phyloP scores from a whole-genome alignment of 192 early-diverging fungal species.

The Chytriomyces hyalinus region DNA sequence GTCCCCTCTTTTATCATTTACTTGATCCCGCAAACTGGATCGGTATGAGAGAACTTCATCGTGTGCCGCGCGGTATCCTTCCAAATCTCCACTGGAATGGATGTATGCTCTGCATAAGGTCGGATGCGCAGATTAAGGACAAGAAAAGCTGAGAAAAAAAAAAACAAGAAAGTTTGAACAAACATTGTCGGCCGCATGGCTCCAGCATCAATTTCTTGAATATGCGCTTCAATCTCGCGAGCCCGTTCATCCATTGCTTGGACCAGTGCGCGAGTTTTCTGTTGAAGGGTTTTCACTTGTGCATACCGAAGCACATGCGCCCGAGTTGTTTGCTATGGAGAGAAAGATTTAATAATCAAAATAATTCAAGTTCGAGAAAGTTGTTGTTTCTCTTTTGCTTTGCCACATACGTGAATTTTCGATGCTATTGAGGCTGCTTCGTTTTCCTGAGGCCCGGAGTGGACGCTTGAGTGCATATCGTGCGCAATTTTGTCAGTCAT shows the following conservation, averaged over 20 bases:
- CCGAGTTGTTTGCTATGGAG: neutral
- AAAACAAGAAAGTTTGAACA: too few species aligned
- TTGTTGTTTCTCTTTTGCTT: neutral
- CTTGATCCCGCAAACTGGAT: neutral
- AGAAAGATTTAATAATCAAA: neutral
- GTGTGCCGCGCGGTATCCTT: neutral
- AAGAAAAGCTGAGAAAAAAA: neutral
- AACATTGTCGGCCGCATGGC: neutral
- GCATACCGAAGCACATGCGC: slow-evolving; percentile 11
- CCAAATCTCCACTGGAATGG: neutral
- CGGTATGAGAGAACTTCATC: neutral
- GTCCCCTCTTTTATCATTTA: neutral
- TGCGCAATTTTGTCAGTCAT: too few species aligned
- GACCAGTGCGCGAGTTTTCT: neutral
- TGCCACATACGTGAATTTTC: neutral
- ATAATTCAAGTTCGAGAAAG: neutral
- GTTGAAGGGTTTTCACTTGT: slow-evolving; percentile 11
- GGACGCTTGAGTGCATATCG: too few species aligned
- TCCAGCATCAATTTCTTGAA: slow-evolving; percentile 6
- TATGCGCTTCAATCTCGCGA: neutral
- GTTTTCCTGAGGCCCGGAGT: too few species aligned
- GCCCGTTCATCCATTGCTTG: neutral
- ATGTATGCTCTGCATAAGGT: neutral
- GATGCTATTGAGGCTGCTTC: too few species aligned
- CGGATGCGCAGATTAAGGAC: neutral